Percentiles rank a stretch among this genome's conserved stretches.
These are phyloP conservation scores for Colletotrichum salicis DNA, from an alignment of 2,329 filamentous ascomycete species.

Conservation along the genomic window DNA sequence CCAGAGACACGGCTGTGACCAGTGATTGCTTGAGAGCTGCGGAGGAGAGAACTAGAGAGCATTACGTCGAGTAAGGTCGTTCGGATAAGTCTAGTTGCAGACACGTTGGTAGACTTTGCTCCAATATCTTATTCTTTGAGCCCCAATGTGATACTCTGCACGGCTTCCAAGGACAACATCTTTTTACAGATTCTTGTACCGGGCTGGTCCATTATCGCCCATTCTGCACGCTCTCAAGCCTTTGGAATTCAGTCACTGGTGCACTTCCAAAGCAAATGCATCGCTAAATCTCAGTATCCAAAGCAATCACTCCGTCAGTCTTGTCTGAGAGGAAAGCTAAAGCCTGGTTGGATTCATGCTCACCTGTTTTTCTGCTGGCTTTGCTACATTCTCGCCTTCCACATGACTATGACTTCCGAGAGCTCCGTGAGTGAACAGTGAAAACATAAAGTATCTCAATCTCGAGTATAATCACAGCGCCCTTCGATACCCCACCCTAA, in stretches of 20 bases:
- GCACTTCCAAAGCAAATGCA: neutral
- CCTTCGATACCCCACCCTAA: neutral
- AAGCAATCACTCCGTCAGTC: neutral
- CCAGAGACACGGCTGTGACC: slow-evolving; percentile 52
- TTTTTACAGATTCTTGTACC: no score
- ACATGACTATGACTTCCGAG: neutral
- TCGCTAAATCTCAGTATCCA: neutral
- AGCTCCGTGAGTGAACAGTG: no score
- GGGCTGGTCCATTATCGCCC: no score
- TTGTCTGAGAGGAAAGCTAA: neutral
- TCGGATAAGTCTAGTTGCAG: neutral
- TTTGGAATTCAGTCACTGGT: no score
- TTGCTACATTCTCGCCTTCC: neutral
- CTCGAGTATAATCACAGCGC: no score
- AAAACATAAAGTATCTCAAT: no score
- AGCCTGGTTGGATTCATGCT: neutral
- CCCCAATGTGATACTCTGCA: no score
- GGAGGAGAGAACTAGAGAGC: neutral
- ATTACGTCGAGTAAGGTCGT: neutral
- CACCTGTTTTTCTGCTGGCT: neutral
- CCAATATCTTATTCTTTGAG: no score
- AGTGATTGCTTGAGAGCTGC: slow-evolving; percentile 29
- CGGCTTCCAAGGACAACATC: no score
- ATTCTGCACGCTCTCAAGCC: neutral
- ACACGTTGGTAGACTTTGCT: neutral